A percentile compares a stretch with the other conserved stretches of the same genome.
Conservation (phyloP, 805 yeast genomes). For the Starmerella geochares region DNA sequence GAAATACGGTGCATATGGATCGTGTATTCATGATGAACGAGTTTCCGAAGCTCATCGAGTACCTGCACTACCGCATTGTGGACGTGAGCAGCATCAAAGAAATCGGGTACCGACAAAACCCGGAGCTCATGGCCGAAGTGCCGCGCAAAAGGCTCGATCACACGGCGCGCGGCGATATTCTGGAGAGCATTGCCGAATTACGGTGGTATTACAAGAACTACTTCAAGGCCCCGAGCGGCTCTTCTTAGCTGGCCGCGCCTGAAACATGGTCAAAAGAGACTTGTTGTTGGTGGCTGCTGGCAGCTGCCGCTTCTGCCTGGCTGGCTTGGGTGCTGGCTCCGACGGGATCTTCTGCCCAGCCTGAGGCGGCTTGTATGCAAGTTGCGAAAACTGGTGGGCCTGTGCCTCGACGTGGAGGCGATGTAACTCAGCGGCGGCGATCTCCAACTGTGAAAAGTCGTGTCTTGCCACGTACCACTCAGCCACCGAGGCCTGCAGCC, state of each 20-base stretch:
- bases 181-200: slow-evolving; percentile 79
- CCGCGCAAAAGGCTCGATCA: slow-evolving; percentile 65
- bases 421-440: slow-evolving; percentile 13
- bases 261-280: slow-evolving; percentile 31
- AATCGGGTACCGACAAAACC: slow-evolving; percentile 67
- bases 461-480: slow-evolving; percentile 19
- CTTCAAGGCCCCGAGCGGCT: slow-evolving; percentile 23
- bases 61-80: slow-evolving; percentile 62
- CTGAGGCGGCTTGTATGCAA: slow-evolving; percentile 3
- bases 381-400: slow-evolving; percentile 19
- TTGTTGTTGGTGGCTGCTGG: slow-evolving; percentile 23
- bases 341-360: slow-evolving; percentile 2
- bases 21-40: slow-evolving; percentile 71
- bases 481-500: slow-evolving; percentile 22
- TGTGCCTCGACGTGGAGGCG: slow-evolving; percentile 9
- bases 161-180: slow-evolving; percentile 79
- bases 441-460: slow-evolving; percentile 26
- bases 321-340: slow-evolving; percentile 12
- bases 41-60: slow-evolving; percentile 57
- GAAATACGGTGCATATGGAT: slow-evolving; percentile 89
- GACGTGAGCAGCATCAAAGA: slow-evolving; percentile 88
- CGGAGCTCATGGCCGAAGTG: slow-evolving; percentile 41
- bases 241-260: slow-evolving; percentile 14
- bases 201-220: slow-evolving; percentile 66
- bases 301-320: neutral